Evolutionary conservation across 495 filamentous ascomycete species (phyloP), one percentile per base, ranked within the genome.

Genomic region (Penicillium dipodomyicola): DNA sequence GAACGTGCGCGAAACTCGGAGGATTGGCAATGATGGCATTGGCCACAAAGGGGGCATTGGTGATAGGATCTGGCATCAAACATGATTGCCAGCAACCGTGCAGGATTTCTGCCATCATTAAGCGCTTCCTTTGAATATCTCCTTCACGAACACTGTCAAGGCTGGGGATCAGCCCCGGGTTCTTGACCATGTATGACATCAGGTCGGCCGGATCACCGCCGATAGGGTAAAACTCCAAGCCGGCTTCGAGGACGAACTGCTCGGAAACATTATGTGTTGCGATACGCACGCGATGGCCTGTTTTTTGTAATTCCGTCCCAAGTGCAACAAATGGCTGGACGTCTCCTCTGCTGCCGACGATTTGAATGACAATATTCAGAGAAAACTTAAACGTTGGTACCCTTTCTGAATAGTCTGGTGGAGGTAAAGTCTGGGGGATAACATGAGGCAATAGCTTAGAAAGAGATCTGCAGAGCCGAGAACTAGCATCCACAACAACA

Each of bases 11-110:
- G 63, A 84, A 83, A 57, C 72, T 78, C 9, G 80, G 80, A n/a
- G 82, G 82, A 60, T 84, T 84, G 5, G 82, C 81, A 54, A 84
- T 82, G 56, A 84, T 83, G 19, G 73, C 79, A 51, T 84, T 77
- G 0, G 82, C 82, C 10, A 83, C 70, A 61, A 84, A 84, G 0
- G 80, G 78, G 55, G 77, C 79, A 15, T 77, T 41, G 55, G 84
- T 85, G 73, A 23, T 46, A 15, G 43, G 43, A 22, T 46, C 43
- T 0, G 19, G 65, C 59, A 81, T 78, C 30, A 78, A 77, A 61
- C 82, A 85, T 5, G 80, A 81, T 53, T 73, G 73, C 82, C 82
- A 85, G 47, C 79, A 82, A 1, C 80, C 81, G 43, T 77, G 69
- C 14, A 84, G 65, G 62, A 84, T 82, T 50, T 77, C 74, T 15